Conservation (phyloP, 23 red algal genomes). For the Cyanidioschyzon merolae region DNA sequence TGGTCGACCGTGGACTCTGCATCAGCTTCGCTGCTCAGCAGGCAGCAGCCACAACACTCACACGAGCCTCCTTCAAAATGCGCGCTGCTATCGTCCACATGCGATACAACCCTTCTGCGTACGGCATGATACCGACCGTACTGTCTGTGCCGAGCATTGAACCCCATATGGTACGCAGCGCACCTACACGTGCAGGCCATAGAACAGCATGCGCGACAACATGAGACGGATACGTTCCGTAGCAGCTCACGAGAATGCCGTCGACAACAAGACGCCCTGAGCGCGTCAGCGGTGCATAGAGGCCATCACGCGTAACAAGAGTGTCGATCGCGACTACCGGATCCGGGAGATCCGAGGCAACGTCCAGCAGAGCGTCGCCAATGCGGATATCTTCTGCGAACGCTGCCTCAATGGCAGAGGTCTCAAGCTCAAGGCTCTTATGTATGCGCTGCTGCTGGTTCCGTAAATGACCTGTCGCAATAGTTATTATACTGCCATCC, state of each 20-base stretch:
- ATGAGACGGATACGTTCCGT: neutral
- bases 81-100: neutral
- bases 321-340: neutral
- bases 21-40: no score
- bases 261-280: neutral
- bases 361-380: neutral
- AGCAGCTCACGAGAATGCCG: neutral
- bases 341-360: neutral
- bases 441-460: neutral
- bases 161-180: neutral
- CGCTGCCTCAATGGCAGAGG: neutral
- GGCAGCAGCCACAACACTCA: neutral
- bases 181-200: neutral
- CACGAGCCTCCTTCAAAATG: neutral
- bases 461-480: neutral
- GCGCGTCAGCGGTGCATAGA: neutral
- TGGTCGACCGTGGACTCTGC: no score
- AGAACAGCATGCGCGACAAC: neutral
- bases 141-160: neutral
- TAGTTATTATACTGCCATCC: no score
- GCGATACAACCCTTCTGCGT: neutral
- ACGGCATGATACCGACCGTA: neutral
- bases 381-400: neutral
- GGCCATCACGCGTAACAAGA: neutral
- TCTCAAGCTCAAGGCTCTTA: neutral